Percentiles rank a stretch among this genome's conserved stretches.
phyloP scores from a whole-genome alignment of 148 eudicot genomes.

The Cornus kousa region DNA sequence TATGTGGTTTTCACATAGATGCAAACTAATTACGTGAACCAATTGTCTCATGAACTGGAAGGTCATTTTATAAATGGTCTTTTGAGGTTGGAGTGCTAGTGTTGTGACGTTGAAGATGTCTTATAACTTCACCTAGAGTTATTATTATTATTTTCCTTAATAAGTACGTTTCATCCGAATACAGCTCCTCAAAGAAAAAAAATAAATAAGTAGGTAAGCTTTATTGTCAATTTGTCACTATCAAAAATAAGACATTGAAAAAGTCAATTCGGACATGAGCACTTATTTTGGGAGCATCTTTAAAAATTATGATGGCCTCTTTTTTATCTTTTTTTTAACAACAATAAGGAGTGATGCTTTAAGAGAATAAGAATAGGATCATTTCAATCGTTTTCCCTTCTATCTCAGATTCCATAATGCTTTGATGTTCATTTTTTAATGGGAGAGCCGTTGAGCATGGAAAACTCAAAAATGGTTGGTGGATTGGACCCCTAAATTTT shows the following conservation, averaged over 20 bases:
- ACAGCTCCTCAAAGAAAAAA: background rate
- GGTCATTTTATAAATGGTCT: too few species aligned
- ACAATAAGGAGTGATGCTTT: background rate
- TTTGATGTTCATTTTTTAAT: too few species aligned
- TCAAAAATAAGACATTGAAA: too few species aligned
- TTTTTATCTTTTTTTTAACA: too few species aligned
- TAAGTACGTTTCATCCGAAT: background rate
- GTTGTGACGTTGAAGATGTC: background rate
- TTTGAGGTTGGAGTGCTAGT: background rate
- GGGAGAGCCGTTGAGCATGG: too few species aligned
- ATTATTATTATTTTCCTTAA: too few species aligned
- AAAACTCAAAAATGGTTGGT: too few species aligned
- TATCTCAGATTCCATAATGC: too few species aligned
- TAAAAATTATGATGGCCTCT: background rate
- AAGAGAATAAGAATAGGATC: background rate
- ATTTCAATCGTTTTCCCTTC: too few species aligned
- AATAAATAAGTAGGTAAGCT: background rate
- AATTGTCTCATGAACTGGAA: background rate
- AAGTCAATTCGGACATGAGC: background rate
- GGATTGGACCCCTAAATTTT: too few species aligned
- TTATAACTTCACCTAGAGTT: background rate
- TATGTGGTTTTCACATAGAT: background rate
- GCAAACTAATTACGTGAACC: too few species aligned
- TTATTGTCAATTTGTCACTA: too few species aligned
- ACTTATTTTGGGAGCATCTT: background rate